These are phyloP conservation scores for Heritiera littoralis DNA, from an alignment of 345 rosid species.

Conservation along the genomic window DNA sequence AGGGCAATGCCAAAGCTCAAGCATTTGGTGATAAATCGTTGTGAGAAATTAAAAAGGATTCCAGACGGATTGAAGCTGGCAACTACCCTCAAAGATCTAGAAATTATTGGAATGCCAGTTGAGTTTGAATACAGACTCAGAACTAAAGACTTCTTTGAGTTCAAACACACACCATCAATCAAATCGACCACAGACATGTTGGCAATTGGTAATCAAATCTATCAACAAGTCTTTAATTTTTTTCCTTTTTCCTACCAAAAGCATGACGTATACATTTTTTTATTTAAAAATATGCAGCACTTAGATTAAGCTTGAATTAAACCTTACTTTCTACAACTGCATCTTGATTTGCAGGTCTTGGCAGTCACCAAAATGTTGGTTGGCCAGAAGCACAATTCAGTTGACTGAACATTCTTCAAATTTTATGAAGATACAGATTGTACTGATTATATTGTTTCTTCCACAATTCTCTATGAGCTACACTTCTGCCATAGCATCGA, in stretches of 20 bases:
- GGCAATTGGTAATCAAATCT: conserved; percentile 16
- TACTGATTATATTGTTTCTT: background rate
- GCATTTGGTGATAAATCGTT: conserved; percentile 22
- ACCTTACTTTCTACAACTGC: conserved; percentile 9
- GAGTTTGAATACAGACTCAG: conserved; percentile 23
- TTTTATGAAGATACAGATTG: background rate
- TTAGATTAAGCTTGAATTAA: background rate
- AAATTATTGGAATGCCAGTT: conserved; percentile 25
- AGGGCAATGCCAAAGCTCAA: conserved; percentile 13
- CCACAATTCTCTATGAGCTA: background rate
- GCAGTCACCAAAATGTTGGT: conserved; percentile 14
- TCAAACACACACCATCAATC: conserved; percentile 18
- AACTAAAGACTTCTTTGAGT: conserved; percentile 19
- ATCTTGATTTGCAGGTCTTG: conserved; percentile 9
- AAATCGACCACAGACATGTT: conserved; percentile 23
- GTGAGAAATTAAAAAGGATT: conserved; percentile 16
- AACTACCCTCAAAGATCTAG: conserved; percentile 23
- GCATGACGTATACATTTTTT: background rate
- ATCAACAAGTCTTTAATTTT: background rate
- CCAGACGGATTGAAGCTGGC: conserved; percentile 21
- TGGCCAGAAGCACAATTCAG: conserved; percentile 16
- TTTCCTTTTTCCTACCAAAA: background rate
- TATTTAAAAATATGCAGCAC: background rate
- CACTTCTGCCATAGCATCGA: background rate
- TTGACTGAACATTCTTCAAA: background rate